Conservation (phyloP, 805 yeast species). For the Candida insectorum region DNA sequence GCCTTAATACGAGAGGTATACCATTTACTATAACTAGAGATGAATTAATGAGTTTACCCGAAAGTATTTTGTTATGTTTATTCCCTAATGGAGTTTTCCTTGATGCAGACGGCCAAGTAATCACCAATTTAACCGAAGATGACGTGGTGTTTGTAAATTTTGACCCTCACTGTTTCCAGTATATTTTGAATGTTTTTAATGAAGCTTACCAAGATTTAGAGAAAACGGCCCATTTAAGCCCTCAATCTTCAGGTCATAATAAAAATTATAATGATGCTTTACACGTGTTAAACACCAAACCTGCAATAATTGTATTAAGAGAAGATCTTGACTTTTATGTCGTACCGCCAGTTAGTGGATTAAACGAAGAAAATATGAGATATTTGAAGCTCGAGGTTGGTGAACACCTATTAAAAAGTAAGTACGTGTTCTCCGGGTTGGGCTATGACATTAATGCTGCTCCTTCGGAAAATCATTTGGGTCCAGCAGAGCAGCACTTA, state of each 20-base stretch:
- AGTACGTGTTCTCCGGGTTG: slow-evolving; percentile 74
- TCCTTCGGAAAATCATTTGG: slow-evolving; percentile 47
- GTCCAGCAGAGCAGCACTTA: slow-evolving; percentile 92
- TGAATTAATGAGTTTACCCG: slow-evolving; percentile 89
- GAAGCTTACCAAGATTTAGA: slow-evolving; percentile 60
- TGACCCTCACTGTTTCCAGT: slow-evolving; percentile 81
- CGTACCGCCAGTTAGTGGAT: slow-evolving; percentile 67
- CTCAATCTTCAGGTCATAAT: slow-evolving; percentile 22
- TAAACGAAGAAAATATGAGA: slow-evolving; percentile 57
- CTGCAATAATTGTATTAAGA: slow-evolving; percentile 85
- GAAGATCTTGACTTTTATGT: slow-evolving; percentile 95
- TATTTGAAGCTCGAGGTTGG: slow-evolving; percentile 74
- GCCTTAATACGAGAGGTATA: slow-evolving; percentile 72
- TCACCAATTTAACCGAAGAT: slow-evolving; percentile 73
- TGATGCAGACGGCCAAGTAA: slow-evolving; percentile 72
- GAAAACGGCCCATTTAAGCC: slow-evolving; percentile 27
- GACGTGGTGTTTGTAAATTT: slow-evolving; percentile 82
- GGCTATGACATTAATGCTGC: slow-evolving; percentile 45
- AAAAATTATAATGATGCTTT: slow-evolving; percentile 28
- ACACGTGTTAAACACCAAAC: slow-evolving; percentile 70
- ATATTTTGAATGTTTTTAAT: slow-evolving; percentile 70
- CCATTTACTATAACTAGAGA: slow-evolving; percentile 78
- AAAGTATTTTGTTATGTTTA: slow-evolving; percentile 77
- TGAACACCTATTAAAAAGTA: slow-evolving; percentile 52
- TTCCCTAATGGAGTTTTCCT: slow-evolving; percentile 89